Evolutionary conservation across 2,329 filamentous ascomycete genomes (phyloP).

Genomic region (Pyrenochaeta sp.): DNA sequence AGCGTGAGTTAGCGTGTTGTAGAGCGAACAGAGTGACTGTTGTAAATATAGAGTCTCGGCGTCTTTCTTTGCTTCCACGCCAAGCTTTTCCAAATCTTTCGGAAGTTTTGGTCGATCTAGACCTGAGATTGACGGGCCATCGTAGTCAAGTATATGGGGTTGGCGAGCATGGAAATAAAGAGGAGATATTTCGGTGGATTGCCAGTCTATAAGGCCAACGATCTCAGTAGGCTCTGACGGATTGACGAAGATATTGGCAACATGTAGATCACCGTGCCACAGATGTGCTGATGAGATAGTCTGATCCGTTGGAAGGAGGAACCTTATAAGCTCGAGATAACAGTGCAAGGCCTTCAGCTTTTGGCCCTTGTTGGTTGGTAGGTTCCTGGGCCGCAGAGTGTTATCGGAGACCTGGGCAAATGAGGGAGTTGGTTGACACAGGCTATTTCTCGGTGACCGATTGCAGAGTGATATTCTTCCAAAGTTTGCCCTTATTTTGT

Average conservation of each 20-base stretch:
- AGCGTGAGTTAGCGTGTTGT: conserved; percentile 33
- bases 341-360: conserved; percentile 42
- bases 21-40: conserved; percentile 40
- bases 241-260: conserved; percentile 50
- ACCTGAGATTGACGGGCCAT: conserved; percentile 37
- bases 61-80: conserved; percentile 23
- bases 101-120: conserved; percentile 37
- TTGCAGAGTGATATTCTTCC: conserved; percentile 43
- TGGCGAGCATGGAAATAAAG: conserved; percentile 48
- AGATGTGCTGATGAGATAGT: conserved; percentile 34
- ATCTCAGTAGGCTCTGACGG: conserved; percentile 40
- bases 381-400: conserved; percentile 48
- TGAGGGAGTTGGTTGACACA: conserved; percentile 35
- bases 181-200: conserved; percentile 44
- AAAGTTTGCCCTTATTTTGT: conserved; percentile 36
- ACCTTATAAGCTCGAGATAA: conserved; percentile 39
- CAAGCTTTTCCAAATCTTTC: conserved; percentile 30
- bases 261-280: conserved; percentile 52
- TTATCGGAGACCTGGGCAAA: conserved; percentile 43
- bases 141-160: conserved; percentile 46
- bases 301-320: conserved; percentile 36
- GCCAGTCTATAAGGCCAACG: conserved; percentile 48
- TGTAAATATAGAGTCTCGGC: conserved; percentile 36
- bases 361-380: conserved; percentile 46
- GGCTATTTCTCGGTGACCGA: conserved; percentile 45